Conservation (phyloP, 768 basidiomycete species). For the Boletus bicolor region DNA sequence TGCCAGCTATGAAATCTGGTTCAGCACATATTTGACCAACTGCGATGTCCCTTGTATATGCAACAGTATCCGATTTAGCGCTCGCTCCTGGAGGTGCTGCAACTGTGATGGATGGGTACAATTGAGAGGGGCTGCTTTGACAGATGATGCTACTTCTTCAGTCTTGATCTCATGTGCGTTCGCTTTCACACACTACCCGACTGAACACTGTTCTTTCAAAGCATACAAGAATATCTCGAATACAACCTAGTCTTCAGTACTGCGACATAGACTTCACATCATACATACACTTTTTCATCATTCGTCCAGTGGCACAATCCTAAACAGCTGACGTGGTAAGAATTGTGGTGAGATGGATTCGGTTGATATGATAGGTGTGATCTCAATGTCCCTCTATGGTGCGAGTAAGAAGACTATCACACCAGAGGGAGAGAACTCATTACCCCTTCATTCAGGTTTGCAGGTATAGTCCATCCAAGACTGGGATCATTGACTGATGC, state of each 20-base stretch:
- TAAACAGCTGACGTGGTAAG: too few relatives aligned
- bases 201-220: background rate
- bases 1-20: too few relatives aligned
- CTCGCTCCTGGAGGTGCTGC: background rate
- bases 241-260: background rate
- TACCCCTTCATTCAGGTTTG: background rate
- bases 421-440: background rate
- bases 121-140: background rate
- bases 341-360: too few relatives aligned
- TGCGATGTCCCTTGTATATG: background rate
- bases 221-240: background rate
- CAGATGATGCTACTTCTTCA: background rate
- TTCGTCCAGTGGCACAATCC: too few relatives aligned
- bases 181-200: background rate
- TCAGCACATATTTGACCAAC: too few relatives aligned
- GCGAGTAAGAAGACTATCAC: background rate
- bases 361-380: background rate
- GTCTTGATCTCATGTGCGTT: background rate
- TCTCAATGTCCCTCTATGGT: background rate
- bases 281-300: too few relatives aligned
- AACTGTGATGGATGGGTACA: background rate
- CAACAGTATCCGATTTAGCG: background rate
- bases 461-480: background rate
- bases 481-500: rapidly evolving
- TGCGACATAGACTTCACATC: background rate